Conservation (phyloP, 2,329 filamentous ascomycete genomes). For the Zymoseptoria tritici region DNA sequence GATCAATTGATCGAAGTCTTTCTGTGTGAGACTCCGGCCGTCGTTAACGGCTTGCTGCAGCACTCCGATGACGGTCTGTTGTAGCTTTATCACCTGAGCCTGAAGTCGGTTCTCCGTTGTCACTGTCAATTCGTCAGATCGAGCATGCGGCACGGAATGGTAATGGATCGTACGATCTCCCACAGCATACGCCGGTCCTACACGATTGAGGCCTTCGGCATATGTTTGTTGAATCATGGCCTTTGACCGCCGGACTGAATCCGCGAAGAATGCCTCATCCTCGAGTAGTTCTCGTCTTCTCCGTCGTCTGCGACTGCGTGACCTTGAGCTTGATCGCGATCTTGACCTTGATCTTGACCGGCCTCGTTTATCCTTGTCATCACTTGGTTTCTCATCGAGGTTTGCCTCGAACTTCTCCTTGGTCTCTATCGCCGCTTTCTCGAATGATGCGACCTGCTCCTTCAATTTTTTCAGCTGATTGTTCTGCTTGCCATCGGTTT, state of each 20-base stretch:
- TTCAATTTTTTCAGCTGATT: constrained; percentile 17
- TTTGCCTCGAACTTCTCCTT: constrained; percentile 3
- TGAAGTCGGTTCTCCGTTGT: constrained; percentile 38
- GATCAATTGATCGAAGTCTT: constrained; percentile 35
- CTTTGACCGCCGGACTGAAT: constrained; percentile 7
- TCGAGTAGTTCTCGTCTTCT: constrained; percentile 3
- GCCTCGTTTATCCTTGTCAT: constrained; percentile 6
- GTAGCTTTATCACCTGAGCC: constrained; percentile 36
- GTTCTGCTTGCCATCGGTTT: constrained; percentile 17
- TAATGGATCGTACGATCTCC: constrained; percentile 29
- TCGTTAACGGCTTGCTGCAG: constrained; percentile 38
- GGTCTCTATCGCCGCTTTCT: constrained; percentile 9
- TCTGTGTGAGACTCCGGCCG: constrained; percentile 32
- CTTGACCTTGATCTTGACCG: constrained; percentile 11
- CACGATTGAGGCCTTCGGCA: constrained; percentile 16
- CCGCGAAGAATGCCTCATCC: constrained; percentile 2
- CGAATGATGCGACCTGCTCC: constrained; percentile 16
- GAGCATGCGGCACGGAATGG: not conserved
- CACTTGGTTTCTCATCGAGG: constrained; percentile 6
- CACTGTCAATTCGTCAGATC: constrained; percentile 23
- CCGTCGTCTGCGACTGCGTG: constrained; percentile 6
- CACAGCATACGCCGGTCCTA: constrained; percentile 32
- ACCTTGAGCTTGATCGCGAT: constrained; percentile 7
- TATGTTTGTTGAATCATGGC: constrained; percentile 18
- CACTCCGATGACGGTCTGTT: constrained; percentile 38